Conservation (phyloP, 495 filamentous ascomycete species). For the Amphirosellinia nigrospora region DNA sequence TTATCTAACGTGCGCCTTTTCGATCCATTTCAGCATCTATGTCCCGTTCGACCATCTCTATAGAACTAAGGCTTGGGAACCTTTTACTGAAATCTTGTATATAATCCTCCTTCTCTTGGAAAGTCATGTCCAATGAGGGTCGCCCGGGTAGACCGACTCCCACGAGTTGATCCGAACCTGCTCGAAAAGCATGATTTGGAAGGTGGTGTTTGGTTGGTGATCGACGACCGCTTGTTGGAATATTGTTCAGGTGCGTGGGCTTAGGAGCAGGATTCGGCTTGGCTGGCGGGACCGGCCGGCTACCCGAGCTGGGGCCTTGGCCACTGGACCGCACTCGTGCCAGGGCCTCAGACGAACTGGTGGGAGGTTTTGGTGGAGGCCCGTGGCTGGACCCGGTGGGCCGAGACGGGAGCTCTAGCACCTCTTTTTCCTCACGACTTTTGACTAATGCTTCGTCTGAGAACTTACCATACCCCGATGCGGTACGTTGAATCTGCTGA, state of each 20-base stretch:
- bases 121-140: slow-evolving; percentile 52
- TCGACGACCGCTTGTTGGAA: slow-evolving; percentile 44
- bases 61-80: slow-evolving; percentile 77
- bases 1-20: slow-evolving; percentile 28
- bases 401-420: slow-evolving; percentile 31
- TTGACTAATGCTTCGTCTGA: slow-evolving; percentile 58
- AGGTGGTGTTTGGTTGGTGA: slow-evolving; percentile 45
- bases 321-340: slow-evolving; percentile 28
- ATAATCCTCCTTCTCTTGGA: slow-evolving; percentile 60
- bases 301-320: slow-evolving; percentile 31
- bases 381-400: slow-evolving; percentile 27
- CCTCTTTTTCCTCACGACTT: slow-evolving; percentile 34
- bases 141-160: slow-evolving; percentile 51
- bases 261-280: slow-evolving; percentile 55
- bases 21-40: slow-evolving; percentile 37
- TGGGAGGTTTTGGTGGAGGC: slow-evolving; percentile 33
- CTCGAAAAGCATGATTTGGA: slow-evolving; percentile 21
- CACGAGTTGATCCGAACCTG: slow-evolving; percentile 42
- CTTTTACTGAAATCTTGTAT: slow-evolving; percentile 73
- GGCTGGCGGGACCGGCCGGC: slow-evolving; percentile 30
- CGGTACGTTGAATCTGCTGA: slow-evolving; percentile 68
- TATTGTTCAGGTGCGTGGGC: slow-evolving; percentile 57
- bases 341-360: slow-evolving; percentile 29
- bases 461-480: slow-evolving; percentile 86
- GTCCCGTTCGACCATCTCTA: slow-evolving; percentile 80